phyloP scores from a whole-genome alignment of 1,284 basidiomycete species.

The Boletus nobilissimus region DNA sequence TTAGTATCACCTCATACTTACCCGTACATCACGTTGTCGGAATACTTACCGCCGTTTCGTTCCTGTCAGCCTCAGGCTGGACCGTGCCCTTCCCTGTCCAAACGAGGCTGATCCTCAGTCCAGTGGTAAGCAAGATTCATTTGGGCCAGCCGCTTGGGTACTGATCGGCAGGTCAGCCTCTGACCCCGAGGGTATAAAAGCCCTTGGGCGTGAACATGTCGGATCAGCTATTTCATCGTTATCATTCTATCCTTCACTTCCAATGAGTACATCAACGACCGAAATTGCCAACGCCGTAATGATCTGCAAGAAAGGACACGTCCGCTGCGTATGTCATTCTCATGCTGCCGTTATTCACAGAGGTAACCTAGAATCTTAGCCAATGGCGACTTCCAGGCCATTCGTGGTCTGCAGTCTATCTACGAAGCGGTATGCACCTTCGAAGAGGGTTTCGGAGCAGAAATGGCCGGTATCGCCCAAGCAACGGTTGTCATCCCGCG shows the following conservation, averaged over 20 bases:
- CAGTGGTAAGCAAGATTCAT: background rate
- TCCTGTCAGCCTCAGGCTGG: background rate
- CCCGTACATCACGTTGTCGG: no score
- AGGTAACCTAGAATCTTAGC: slow-evolving; percentile 10
- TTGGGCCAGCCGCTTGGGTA: slow-evolving; percentile 6
- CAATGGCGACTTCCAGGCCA: background rate
- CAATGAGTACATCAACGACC: slow-evolving; percentile 1
- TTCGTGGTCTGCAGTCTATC: slow-evolving; percentile 22
- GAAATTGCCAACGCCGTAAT: slow-evolving; percentile 1
- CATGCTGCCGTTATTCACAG: background rate
- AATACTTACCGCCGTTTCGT: no score
- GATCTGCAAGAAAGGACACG: background rate
- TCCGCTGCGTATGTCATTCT: slow-evolving; percentile 17
- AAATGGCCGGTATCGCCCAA: no score
- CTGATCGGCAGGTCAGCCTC: slow-evolving; percentile 25
- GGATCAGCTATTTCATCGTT: slow-evolving; percentile 4
- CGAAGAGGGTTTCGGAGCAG: background rate
- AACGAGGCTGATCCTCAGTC: background rate
- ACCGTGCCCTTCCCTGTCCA: background rate
- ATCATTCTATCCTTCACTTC: background rate
- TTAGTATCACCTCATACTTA: no score
- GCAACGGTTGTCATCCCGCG: no score
- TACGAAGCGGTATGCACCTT: slow-evolving; percentile 19
- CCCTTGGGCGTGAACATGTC: background rate
- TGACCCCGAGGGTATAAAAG: slow-evolving; percentile 17